phyloP scores from a whole-genome alignment of 2,329 filamentous ascomycete species.

The Colletotrichum agaves region DNA sequence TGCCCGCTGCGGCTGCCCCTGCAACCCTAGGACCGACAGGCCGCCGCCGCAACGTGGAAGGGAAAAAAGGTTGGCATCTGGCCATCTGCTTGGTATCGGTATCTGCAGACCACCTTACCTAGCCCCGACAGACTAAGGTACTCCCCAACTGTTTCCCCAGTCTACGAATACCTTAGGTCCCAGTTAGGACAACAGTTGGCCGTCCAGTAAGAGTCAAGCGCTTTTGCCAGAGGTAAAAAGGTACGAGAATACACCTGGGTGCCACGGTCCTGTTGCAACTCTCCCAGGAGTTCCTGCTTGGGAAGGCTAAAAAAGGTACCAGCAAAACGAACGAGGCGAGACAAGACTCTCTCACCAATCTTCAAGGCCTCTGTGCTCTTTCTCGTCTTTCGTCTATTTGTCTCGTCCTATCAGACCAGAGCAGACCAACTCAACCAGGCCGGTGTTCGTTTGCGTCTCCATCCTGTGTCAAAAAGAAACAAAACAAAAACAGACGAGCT shows the following conservation, averaged over 20 bases:
- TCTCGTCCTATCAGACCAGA: slow-evolving; percentile 1
- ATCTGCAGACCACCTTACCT: slow-evolving; percentile 15
- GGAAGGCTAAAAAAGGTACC: slow-evolving; percentile 18
- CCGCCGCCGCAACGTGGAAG: not conserved
- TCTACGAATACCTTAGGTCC: no score
- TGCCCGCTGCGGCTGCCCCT: slow-evolving; percentile 7
- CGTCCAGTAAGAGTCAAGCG: slow-evolving; percentile 13
- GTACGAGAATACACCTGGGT: slow-evolving; percentile 15
- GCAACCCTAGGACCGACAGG: slow-evolving; percentile 22
- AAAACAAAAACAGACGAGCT: not conserved
- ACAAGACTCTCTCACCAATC: not conserved
- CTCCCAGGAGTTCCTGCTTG: slow-evolving; percentile 4
- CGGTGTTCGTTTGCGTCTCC: not conserved
- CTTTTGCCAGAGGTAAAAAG: slow-evolving; percentile 3
- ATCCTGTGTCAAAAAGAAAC: not conserved
- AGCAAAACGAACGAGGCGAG: slow-evolving; percentile 17
- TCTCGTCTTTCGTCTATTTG: not conserved
- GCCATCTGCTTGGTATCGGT: slow-evolving; percentile 29
- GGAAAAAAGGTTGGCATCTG: slow-evolving; percentile 28
- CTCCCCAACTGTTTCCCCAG: not conserved
- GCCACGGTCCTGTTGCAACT: not conserved
- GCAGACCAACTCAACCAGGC: not conserved
- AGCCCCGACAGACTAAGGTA: not conserved
- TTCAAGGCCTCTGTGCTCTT: slow-evolving; percentile 1
- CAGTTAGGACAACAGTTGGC: no score